phyloP scores from a whole-genome alignment of 2,329 filamentous ascomycete genomes.

The Hypoxylon sp. region DNA sequence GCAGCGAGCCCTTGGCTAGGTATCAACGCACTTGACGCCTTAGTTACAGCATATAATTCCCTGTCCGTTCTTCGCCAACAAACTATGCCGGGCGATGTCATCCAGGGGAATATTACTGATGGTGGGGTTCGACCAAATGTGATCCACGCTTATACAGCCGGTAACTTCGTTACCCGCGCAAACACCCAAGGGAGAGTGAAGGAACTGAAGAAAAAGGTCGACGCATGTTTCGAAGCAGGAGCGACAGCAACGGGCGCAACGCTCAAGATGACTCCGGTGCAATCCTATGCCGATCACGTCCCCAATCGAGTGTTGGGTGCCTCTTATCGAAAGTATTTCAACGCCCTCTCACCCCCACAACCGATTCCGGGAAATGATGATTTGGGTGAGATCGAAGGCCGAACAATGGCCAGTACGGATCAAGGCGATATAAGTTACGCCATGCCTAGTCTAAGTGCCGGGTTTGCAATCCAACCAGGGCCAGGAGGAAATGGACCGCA shows the following conservation, averaged over 20 bases:
- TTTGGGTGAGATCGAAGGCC: constrained; percentile 59
- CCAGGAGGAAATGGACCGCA: constrained; percentile 64
- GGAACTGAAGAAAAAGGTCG: constrained; percentile 60
- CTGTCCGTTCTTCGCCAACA: constrained; percentile 70
- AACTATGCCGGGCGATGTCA: constrained; percentile 65
- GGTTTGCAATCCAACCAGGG: constrained; percentile 66
- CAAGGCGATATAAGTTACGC: constrained; percentile 72
- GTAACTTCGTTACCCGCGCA: constrained; percentile 54
- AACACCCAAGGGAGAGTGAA: constrained; percentile 57
- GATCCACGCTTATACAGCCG: constrained; percentile 64
- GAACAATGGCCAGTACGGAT: constrained; percentile 70
- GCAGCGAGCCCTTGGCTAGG: constrained; percentile 72
- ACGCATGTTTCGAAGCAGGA: constrained; percentile 64
- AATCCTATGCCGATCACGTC: constrained; percentile 68
- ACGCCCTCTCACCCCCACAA: constrained; percentile 56
- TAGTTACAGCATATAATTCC: constrained; percentile 65
- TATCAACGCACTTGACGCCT: constrained; percentile 71
- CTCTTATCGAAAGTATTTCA: constrained; percentile 64
- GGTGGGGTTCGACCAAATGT: constrained; percentile 70
- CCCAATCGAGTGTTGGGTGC: constrained; percentile 66
- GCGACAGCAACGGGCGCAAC: constrained; percentile 66
- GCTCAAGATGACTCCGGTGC: constrained; percentile 60
- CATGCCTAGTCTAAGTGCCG: constrained; percentile 68
- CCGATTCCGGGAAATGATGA: constrained; percentile 57
- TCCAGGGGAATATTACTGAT: constrained; percentile 67